Conservation (phyloP, 306 rosid genomes). For the Trichosanthes truncata region DNA sequence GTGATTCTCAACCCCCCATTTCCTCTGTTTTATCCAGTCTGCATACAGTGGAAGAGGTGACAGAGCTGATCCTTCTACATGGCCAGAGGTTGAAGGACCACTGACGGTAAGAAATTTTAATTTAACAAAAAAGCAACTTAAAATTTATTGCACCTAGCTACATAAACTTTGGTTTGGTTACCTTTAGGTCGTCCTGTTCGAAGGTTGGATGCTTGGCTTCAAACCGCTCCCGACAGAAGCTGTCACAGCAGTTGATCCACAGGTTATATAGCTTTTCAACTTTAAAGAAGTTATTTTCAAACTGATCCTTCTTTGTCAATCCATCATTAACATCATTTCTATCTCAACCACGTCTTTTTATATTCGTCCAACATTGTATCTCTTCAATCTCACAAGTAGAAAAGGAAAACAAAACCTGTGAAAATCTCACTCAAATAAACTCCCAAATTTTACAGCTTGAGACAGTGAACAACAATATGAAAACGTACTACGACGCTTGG, state of each 20-base stretch:
- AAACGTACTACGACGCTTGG: constrained; percentile 86
- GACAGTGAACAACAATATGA: constrained; percentile 58
- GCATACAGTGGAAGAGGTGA: constrained; percentile 87
- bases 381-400: neutral
- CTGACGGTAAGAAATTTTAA: constrained; percentile 36
- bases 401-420: neutral
- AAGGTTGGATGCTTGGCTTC: constrained; percentile 99
- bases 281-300: constrained; percentile 5
- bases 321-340: neutral
- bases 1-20: neutral
- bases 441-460: constrained; percentile 45
- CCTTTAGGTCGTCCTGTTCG: constrained; percentile 66
- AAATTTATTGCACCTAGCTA: neutral
- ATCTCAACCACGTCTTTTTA: neutral
- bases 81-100: constrained; percentile 92
- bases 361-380: neutral
- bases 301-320: neutral
- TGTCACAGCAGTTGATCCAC: constrained; percentile 68
- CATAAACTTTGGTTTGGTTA: constrained; percentile 1
- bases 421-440: neutral
- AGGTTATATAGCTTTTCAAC: constrained; percentile 34
- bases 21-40: constrained; percentile 38
- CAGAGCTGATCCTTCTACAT: constrained; percentile 66
- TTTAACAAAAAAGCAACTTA: neutral
- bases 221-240: constrained; percentile 59